phyloP scores from a whole-genome alignment of 164 flowering plant species.

The Tinospora cordifolia region DNA sequence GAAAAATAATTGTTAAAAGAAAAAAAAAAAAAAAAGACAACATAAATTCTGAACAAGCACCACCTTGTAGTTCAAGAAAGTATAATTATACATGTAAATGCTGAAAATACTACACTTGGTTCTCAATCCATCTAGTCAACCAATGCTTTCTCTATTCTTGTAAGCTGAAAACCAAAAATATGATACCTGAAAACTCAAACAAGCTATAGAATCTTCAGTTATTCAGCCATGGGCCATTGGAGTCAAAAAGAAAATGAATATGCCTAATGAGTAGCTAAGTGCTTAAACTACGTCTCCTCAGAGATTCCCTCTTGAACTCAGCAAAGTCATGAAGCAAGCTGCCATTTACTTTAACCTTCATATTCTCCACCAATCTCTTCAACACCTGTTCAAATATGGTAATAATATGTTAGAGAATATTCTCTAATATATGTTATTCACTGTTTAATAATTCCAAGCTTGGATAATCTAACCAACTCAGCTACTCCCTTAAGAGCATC shows the following conservation, averaged over 20 bases:
- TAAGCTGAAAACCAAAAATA: no score
- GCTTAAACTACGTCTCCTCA: conserved; percentile 9
- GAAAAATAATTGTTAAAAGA: background rate
- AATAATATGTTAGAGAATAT: background rate
- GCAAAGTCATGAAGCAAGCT: conserved; percentile 68
- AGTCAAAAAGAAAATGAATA: no score
- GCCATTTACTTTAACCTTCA: conserved; percentile 62
- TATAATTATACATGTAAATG: background rate
- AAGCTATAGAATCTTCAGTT: no score
- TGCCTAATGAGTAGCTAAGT: no score
- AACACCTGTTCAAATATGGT: conserved; percentile 35
- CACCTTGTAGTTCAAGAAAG: background rate
- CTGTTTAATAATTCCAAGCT: background rate
- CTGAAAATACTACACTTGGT: background rate
- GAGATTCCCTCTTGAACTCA: conserved; percentile 44
- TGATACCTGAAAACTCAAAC: no score
- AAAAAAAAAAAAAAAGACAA: no score
- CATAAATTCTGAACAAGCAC: conserved; percentile 9
- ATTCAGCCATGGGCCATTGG: no score
- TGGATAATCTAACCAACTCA: conserved; percentile 44
- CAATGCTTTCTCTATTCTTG: no score
- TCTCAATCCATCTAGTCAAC: no score
- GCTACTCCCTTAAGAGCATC: conserved; percentile 46
- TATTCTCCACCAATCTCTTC: conserved; percentile 52
- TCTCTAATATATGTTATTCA: background rate